Evolutionary conservation across 2,329 filamentous ascomycete species (phyloP).

Genomic region (Hirsutella rhossiliensis): DNA sequence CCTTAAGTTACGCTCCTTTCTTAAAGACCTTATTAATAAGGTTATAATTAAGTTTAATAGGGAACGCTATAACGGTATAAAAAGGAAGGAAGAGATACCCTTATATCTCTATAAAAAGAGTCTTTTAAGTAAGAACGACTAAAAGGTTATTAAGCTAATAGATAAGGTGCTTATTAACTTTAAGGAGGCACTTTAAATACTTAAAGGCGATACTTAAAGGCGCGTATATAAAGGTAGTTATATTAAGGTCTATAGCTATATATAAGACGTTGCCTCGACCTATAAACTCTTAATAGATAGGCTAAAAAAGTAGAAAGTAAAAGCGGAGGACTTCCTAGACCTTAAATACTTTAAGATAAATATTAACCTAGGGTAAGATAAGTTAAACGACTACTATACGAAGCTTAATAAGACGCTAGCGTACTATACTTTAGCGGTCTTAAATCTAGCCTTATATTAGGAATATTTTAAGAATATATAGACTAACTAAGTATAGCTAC

Average conservation of each 20-base stretch:
- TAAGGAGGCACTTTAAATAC: not conserved
- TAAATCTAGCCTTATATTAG: slow-evolving; percentile 1
- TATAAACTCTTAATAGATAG: not conserved
- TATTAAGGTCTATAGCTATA: not conserved
- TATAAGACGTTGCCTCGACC: not conserved
- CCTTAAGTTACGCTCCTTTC: too few relatives aligned
- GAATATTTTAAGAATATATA: not conserved
- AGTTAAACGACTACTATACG: too few relatives aligned
- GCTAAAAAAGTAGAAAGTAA: too few relatives aligned
- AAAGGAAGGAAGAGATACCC: too few relatives aligned
- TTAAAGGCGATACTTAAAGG: not conserved
- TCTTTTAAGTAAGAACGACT: not conserved
- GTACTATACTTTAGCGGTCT: not conserved
- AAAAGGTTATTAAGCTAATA: not conserved
- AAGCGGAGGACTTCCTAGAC: too few relatives aligned
- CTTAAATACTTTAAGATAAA: not conserved
- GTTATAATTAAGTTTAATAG: too few relatives aligned
- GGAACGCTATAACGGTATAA: too few relatives aligned
- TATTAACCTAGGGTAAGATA: not conserved
- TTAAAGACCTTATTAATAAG: too few relatives aligned
- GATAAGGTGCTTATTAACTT: not conserved
- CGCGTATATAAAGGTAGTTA: not conserved
- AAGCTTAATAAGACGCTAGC: not conserved
- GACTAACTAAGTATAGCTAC: not conserved
- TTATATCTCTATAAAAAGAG: not conserved